Base-by-base conservation (phyloP, 495 filamentous ascomycete genomes). In the Penicillium cinerascens region DNA sequence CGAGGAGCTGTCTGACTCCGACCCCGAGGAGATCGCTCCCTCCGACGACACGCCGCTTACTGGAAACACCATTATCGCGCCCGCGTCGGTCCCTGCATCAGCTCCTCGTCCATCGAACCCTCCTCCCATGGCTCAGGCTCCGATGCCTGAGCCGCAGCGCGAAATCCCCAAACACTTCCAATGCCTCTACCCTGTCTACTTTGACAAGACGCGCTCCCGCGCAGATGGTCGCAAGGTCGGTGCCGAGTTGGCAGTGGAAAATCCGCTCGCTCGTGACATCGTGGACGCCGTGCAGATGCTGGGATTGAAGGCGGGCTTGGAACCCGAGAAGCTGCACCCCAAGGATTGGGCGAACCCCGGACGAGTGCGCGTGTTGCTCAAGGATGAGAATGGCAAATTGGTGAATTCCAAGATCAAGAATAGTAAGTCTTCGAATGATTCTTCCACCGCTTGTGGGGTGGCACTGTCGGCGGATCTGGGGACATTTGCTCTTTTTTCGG, bases 271-370 rank as follows among this genome's bases (percentile, higher is more conserved):
- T 6, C 78, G 89, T 47, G 90, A 92, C 57, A 92, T 98, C 64
- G 88, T 89, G 27, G 84, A 91, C 54, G 93, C 92, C 0, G 88
- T 87, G 60, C 83, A 85, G 17, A 70, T 70, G 52, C 75, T 97
- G 38, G 84, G 87, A 5, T 69, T 97, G 51, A 79, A 82, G 25
- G 83, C 85, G 26, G 86, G 91, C 5, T 86, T 96, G 67, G 93
- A 98, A 69, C 91, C 92, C 0, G 87, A 85, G 59, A 96, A 96
- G 73, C 76, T 84, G 41, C 93, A 98, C 73, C 93, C 93, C 0
- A 91, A 92, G 71, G 93, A 98, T 72, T 98, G 93, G 93, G 87
- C 86, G 29, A 98, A 98, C 72, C 93, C 93, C 11, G 93, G 93
- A 0, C 78, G 93, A 23, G 91, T 98, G 56, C 80, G 88, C 44